Evolutionary conservation across 2,329 filamentous ascomycete species (phyloP).

Genomic region (Xylogone sp.): DNA sequence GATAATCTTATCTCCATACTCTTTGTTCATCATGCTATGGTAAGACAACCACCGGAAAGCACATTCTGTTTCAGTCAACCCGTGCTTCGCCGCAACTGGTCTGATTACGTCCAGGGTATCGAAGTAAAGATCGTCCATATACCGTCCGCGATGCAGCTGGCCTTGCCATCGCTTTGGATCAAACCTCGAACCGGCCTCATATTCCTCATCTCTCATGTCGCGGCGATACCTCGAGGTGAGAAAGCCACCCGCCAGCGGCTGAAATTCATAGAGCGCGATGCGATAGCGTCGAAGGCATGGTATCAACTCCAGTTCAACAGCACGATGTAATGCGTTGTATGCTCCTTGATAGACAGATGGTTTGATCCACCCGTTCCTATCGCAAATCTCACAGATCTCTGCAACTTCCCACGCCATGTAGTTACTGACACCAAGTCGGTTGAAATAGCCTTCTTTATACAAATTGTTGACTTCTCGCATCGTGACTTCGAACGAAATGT

Average conservation of each 20-base stretch:
- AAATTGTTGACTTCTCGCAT: slow-evolving; percentile 27
- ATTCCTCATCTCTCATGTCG: slow-evolving; percentile 29
- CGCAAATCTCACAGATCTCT: slow-evolving; percentile 27
- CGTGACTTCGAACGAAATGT: slow-evolving; percentile 24
- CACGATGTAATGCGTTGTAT: slow-evolving; percentile 28
- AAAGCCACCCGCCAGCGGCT: slow-evolving; percentile 50
- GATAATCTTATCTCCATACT: slow-evolving; percentile 54
- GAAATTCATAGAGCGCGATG: slow-evolving; percentile 58
- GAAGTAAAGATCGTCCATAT: slow-evolving; percentile 60
- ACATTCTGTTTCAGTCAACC: slow-evolving; percentile 66
- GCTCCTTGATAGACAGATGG: slow-evolving; percentile 32
- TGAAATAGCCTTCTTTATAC: slow-evolving; percentile 29
- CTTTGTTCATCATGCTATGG: slow-evolving; percentile 58
- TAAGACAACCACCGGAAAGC: slow-evolving; percentile 71
- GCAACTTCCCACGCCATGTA: slow-evolving; percentile 40
- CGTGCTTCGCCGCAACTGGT: slow-evolving; percentile 62
- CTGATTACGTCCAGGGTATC: slow-evolving; percentile 67
- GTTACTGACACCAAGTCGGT: slow-evolving; percentile 58
- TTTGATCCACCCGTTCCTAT: slow-evolving; percentile 28
- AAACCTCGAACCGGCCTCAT: slow-evolving; percentile 15
- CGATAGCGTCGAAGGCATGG: slow-evolving; percentile 55
- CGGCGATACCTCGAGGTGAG: slow-evolving; percentile 46
- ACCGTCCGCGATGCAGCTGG: slow-evolving; percentile 47
- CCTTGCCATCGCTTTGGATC: slow-evolving; percentile 45
- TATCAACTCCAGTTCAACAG: slow-evolving; percentile 60